Evolutionary conservation across 495 filamentous ascomycete genomes (phyloP), one percentile per base, ranked within the genome.

Genomic region (Xylaria castorea): DNA sequence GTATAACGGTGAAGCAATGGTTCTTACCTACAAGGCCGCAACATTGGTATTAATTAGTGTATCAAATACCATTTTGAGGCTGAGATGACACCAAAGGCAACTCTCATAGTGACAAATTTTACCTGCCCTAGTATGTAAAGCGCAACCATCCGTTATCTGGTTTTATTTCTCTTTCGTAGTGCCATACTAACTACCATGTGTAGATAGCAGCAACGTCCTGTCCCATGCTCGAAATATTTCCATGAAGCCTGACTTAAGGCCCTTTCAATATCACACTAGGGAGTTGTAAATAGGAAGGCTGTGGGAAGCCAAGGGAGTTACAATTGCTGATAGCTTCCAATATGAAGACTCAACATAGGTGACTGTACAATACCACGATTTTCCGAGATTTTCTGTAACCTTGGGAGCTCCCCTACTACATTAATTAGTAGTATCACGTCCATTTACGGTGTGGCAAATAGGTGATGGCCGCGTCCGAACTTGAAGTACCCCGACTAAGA

Each of bases 361-460:
- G 40, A 22, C 20, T 30, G 11, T 7, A 3, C 25, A 27, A 53
- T 22, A 18, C 20, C 30, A 44, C 16, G 0, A 25, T 20, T 22
- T 32, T n/a, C 16, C 64, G 14, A 22, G 11, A 48, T 67, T 48
- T 38, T 46, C 22, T 22, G 27, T 34, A 40, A 22, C 16, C n/a
- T 20, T 38, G 7, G 32, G 32, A 22, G 58, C 34, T 57, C 6
- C 66, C 32, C 42, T 68, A 44, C 32, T 30, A 40, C 27, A 20
- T 42, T 8, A 36, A 22, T 66, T 67, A 48, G 50, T 44, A 22
- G 32, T n/a, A 70, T 46, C 68, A 63, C 22, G 46, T 51, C 32
- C 22, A 16, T 25, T 38, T 44, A 62, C 30, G 32, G 25, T 46
- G 34, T 63, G 42, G 68, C 57, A 44, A 70, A 62, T 63, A 53